These are phyloP conservation scores for Yamadazyma oceani DNA, from an alignment of 1,139 yeast genomes.

Conservation along the genomic window DNA sequence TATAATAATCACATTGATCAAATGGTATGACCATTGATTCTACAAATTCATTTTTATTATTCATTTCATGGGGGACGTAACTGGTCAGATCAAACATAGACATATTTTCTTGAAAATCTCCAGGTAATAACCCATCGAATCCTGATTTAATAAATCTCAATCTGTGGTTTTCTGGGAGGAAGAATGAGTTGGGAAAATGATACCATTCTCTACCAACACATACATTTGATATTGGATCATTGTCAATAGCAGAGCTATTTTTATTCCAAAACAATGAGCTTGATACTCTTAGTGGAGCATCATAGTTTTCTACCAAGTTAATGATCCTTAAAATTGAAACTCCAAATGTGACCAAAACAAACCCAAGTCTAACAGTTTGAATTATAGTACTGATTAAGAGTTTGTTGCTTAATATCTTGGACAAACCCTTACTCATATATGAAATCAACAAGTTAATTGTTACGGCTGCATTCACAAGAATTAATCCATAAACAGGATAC, in stretches of 20 bases:
- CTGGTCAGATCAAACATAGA: slow-evolving; percentile 31
- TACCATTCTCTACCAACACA: slow-evolving; percentile 97
- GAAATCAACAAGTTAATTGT: slow-evolving; percentile 23
- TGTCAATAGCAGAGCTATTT: background rate
- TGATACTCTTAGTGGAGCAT: slow-evolving; percentile 51
- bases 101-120: slow-evolving; percentile 64
- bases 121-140: slow-evolving; percentile 85
- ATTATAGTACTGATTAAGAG: background rate
- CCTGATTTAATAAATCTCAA: slow-evolving; percentile 72
- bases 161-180: slow-evolving; percentile 61
- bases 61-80: slow-evolving; percentile 62
- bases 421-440: slow-evolving; percentile 4
- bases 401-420: slow-evolving; percentile 1
- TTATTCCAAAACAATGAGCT: slow-evolving; percentile 3
- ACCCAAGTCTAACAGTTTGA: background rate
- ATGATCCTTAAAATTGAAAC: slow-evolving; percentile 39
- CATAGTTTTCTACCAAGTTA: slow-evolving; percentile 53
- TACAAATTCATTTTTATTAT: slow-evolving; percentile 65
- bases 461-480: slow-evolving; percentile 64
- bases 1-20: slow-evolving; percentile 53
- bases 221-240: slow-evolving; percentile 46
- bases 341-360: slow-evolving; percentile 4
- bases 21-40: slow-evolving; percentile 47
- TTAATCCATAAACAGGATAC: slow-evolving; percentile 78
- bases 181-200: slow-evolving; percentile 85